Evolutionary conservation across 148 eudicot species (phyloP).

Genomic region (Agrostemma githago): DNA sequence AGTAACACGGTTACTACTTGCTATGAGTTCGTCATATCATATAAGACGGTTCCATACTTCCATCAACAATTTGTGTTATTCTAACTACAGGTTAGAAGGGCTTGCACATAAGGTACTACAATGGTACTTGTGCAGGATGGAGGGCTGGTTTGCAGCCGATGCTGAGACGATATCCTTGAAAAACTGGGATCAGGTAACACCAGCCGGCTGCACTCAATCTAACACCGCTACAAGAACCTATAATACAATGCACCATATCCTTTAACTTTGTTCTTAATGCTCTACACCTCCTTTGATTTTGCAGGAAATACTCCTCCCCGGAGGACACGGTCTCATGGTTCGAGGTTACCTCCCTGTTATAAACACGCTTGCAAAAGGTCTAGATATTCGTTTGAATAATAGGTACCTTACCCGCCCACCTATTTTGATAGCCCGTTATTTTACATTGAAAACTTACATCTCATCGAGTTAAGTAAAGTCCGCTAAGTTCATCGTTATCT

Average conservation of each 20-base stretch:
- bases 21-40: too few species aligned
- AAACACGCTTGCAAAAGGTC: constrained; percentile 91
- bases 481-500: neutral
- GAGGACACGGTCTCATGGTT: constrained; percentile 99
- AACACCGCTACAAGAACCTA: too few species aligned
- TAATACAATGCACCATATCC: neutral
- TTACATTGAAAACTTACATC: too few species aligned
- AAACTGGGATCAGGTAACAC: constrained; percentile 81
- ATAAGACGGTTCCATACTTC: too few species aligned
- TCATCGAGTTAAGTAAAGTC: too few species aligned
- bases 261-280: constrained; percentile 3
- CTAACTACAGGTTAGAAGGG: constrained; percentile 90
- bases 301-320: constrained; percentile 94
- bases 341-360: constrained; percentile 92
- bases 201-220: neutral
- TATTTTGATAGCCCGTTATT: too few species aligned
- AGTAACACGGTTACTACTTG: too few species aligned
- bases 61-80: too few species aligned
- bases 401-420: constrained; percentile 30
- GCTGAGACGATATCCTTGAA: constrained; percentile 90
- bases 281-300: constrained; percentile 10
- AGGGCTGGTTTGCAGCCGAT: constrained; percentile 99
- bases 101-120: constrained; percentile 90
- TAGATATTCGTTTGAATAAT: constrained; percentile 68
- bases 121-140: constrained; percentile 99